Percentiles rank a stretch among this genome's conserved stretches.
Evolutionary conservation across 306 rosid species (phyloP).

Genomic region (Medicago truncatula): DNA sequence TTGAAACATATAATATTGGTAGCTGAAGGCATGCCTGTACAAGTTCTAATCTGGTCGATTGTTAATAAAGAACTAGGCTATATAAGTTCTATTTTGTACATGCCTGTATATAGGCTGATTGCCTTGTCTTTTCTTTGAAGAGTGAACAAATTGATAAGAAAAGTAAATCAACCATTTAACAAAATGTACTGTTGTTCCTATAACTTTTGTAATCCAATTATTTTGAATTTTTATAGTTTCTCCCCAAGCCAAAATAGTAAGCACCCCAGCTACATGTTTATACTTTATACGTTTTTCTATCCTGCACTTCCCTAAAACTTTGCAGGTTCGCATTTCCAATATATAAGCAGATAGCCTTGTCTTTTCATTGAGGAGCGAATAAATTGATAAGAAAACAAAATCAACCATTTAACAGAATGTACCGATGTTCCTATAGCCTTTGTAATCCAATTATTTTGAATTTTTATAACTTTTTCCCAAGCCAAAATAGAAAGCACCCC

Average conservation of each 20-base stretch:
- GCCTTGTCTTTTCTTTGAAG: conserved; percentile 21
- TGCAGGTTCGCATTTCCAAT: not conserved
- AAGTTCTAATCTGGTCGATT: conserved; percentile 20
- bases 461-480: conserved; percentile 28
- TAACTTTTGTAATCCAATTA: not conserved
- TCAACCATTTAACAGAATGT: conserved; percentile 24
- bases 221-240: conserved; percentile 28
- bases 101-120: conserved; percentile 1
- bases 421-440: not conserved
- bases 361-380: conserved; percentile 14
- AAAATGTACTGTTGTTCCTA: conserved; percentile 7
- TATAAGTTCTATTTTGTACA: not conserved
- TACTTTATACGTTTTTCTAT: conserved; percentile 8
- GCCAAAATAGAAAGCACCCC: conserved; percentile 22
- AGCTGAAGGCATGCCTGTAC: conserved; percentile 24
- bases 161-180: conserved; percentile 32
- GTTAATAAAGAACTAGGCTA: conserved; percentile 18
- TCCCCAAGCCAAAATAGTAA: conserved; percentile 21
- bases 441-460: conserved; percentile 5
- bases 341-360: conserved; percentile 12
- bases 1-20: conserved; percentile 19
- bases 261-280: conserved; percentile 29
- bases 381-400: conserved; percentile 38
- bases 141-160: conserved; percentile 33
- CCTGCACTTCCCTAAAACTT: conserved; percentile 1